A percentile compares a stretch with the other conserved stretches of the same genome.
These are phyloP conservation scores for Claviceps sp. DNA, from an alignment of 2,329 filamentous ascomycete genomes.

Conservation along the genomic window DNA sequence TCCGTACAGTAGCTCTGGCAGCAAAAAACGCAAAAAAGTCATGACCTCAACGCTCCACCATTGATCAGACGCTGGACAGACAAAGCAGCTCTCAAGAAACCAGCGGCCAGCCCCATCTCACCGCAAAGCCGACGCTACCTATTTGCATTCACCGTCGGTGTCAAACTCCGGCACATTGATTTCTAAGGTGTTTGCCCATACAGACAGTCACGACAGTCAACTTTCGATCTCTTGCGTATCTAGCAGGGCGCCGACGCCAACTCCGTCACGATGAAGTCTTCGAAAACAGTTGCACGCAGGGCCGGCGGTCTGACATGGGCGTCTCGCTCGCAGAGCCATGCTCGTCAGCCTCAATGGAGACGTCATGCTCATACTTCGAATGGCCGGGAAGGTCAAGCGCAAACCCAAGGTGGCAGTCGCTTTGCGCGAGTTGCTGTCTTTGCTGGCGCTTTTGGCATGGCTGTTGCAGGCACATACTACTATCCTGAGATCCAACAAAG, in stretches of 20 bases:
- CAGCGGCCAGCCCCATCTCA: not conserved
- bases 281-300: constrained; percentile 16
- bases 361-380: constrained; percentile 16
- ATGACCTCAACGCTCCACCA: constrained; percentile 1
- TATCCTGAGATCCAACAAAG: constrained; percentile 22
- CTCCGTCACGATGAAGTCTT: constrained; percentile 18
- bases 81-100: not conserved
- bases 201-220: not conserved
- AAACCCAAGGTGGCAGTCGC: constrained; percentile 15
- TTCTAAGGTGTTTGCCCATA: not conserved
- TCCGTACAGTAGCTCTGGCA: not conserved
- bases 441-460: constrained; percentile 23
- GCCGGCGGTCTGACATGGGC: constrained; percentile 13
- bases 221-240: not conserved
- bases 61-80: too few relatives aligned
- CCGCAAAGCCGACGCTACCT: not conserved
- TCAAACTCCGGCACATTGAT: not conserved
- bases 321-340: constrained; percentile 10
- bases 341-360: constrained; percentile 17
- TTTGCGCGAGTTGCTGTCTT: constrained; percentile 8
- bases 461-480: constrained; percentile 24
- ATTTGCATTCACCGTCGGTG: not conserved
- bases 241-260: not conserved
- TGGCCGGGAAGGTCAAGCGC: constrained; percentile 8
- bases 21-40: not conserved